Percentiles rank a stretch among this genome's conserved stretches.
These are phyloP conservation scores for Kwoniella sp. DNA, from an alignment of 768 basidiomycete species.

Conservation along the genomic window DNA sequence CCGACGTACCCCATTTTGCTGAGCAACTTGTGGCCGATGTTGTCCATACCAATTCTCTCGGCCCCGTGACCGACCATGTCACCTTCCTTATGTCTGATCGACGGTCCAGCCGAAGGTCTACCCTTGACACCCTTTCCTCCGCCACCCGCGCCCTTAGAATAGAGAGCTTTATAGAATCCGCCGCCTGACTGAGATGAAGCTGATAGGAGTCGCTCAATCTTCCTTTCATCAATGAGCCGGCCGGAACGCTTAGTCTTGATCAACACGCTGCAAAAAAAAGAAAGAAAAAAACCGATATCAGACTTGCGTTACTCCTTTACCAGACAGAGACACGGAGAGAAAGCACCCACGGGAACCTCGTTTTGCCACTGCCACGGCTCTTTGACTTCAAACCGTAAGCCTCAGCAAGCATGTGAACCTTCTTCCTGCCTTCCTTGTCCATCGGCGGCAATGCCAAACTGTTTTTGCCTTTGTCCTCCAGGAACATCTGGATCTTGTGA, in stretches of 20 bases:
- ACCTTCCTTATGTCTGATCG: constrained; percentile 71
- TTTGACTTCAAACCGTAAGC: constrained; percentile 74
- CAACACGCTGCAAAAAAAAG: constrained; percentile 59
- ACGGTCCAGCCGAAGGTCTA: constrained; percentile 29
- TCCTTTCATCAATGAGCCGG: constrained; percentile 63
- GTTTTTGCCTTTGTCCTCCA: constrained; percentile 61
- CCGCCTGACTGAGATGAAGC: constrained; percentile 47
- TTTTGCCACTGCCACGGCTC: constrained; percentile 71
- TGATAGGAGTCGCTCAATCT: constrained; percentile 60
- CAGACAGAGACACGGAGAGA: too few species aligned
- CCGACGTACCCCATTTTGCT: constrained; percentile 72
- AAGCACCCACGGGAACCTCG: constrained; percentile 65
- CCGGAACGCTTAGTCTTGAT: constrained; percentile 68
- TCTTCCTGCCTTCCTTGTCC: constrained; percentile 69
- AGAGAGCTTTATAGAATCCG: constrained; percentile 53
- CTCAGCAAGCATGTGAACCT: constrained; percentile 75
- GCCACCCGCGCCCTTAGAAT: constrained; percentile 54
- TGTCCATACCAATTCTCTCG: constrained; percentile 75
- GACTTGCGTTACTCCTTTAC: too few species aligned
- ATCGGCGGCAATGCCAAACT: constrained; percentile 77
- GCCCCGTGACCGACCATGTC: constrained; percentile 83
- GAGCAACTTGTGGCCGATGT: constrained; percentile 84
- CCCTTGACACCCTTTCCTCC: constrained; percentile 34
- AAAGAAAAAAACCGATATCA: neutral
- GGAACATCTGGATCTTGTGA: constrained; percentile 68